Evolutionary conservation across 139 green algal genomes (phyloP).

Genomic region (Pleodorina starrii): DNA sequence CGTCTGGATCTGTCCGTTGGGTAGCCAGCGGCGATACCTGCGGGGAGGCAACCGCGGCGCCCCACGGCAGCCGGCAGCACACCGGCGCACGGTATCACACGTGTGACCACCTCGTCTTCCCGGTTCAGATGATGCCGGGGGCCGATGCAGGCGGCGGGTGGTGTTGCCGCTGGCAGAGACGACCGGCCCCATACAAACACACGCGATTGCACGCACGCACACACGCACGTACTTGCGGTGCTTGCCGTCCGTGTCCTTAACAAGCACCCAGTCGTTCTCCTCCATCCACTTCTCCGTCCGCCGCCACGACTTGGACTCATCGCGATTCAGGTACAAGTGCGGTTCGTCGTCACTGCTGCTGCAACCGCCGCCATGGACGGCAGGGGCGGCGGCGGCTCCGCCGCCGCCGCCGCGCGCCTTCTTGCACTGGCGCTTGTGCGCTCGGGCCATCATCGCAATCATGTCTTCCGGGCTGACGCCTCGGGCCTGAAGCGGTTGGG

Average conservation of each 20-base stretch:
- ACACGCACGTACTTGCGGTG: slow-evolving; percentile 46
- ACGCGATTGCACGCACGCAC: too few relatives aligned
- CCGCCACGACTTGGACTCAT: slow-evolving; percentile 1
- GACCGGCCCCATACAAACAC: too few relatives aligned
- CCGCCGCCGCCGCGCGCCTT: background rate
- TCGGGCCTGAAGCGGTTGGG: background rate
- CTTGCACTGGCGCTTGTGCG: slow-evolving; percentile 12
- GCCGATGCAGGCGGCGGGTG: too few relatives aligned
- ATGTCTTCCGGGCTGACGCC: slow-evolving; percentile 26
- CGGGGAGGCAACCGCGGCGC: background rate
- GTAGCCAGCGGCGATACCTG: slow-evolving; percentile 48
- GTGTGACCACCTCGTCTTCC: too few relatives aligned
- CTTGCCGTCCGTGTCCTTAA: slow-evolving; percentile 34
- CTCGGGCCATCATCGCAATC: slow-evolving; percentile 32
- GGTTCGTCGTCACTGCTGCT: background rate
- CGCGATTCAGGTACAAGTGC: background rate
- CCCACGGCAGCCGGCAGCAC: too few relatives aligned
- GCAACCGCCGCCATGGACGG: background rate
- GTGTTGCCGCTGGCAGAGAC: too few relatives aligned
- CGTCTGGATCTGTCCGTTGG: slow-evolving; percentile 43
- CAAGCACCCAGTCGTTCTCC: slow-evolving; percentile 26
- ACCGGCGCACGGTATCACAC: too few relatives aligned
- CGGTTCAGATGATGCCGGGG: too few relatives aligned
- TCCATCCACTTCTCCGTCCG: slow-evolving; percentile 16
- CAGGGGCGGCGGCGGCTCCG: background rate